Evolutionary conservation across 306 rosid species (phyloP), one percentile per base, ranked within the genome.

Genomic region (Cajanus cajan): DNA sequence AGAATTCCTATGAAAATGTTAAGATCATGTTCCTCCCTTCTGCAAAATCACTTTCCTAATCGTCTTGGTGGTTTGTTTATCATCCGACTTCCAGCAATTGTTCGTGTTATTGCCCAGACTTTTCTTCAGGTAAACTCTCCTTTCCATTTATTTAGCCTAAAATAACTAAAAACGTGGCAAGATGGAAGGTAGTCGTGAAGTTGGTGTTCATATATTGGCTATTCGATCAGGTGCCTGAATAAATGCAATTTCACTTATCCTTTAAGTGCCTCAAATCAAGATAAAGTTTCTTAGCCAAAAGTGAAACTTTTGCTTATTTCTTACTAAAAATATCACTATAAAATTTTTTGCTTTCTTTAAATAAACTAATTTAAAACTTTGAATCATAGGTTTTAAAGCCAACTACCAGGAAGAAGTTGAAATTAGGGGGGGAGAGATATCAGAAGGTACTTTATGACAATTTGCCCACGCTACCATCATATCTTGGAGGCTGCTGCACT

Each of bases 41-140:
- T 95, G 86, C 98, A 93, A 93, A 96, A 93, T 85, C 93, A 95
- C 88, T 93, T 93, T 76, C 99, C 99, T 22, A 87, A 91, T 74
- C 93, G 93, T 68, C 99, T 95, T 79, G 97, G 99, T 71, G 90
- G 93, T 85, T 88, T 95, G 89, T 86, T 85, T 62, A 89, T 93
- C 74, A 85, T 95, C 39, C 89, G 93, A 61, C 98, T 93, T 79
- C 99, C 98, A 58, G 90, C 97, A 2, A 86, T 93, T 73, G 92
- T 90, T 68, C 97, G 98, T 10, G 90, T 91, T 80, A 73, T 93
- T 78, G 89, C 96, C 74, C 98, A 92, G 84, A 93, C 99, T 63
- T 90, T 90, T 76, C 81, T 93, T 68, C 91, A 90, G 86, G 99
- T 95, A 78, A 78, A 83, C 70, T 68, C 15, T 57, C 80, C 73